phyloP scores from a whole-genome alignment of 2,329 filamentous ascomycete genomes.

The Elsinoe batatas region DNA sequence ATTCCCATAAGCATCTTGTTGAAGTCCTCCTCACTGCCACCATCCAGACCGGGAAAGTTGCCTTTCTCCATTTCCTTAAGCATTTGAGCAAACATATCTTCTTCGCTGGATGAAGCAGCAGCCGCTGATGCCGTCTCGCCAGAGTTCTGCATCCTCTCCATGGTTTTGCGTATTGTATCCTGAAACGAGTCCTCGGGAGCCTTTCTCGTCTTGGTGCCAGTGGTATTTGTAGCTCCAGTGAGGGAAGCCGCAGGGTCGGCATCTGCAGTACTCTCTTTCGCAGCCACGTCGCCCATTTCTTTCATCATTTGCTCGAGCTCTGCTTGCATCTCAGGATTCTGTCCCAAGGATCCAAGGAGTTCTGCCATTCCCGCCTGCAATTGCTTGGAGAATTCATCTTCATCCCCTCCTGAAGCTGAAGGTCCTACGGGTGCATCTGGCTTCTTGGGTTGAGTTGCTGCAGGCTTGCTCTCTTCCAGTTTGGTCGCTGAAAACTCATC shows the following conservation, averaged over 20 bases:
- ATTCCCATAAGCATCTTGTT: slow-evolving; percentile 92
- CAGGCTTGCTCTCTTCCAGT: slow-evolving; percentile 39
- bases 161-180: slow-evolving; percentile 84
- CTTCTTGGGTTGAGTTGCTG: slow-evolving; percentile 22
- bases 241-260: slow-evolving; percentile 17
- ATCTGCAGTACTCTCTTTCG: slow-evolving; percentile 24
- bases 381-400: slow-evolving; percentile 73
- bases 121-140: slow-evolving; percentile 73
- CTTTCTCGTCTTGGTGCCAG: slow-evolving; percentile 14
- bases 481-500: slow-evolving; percentile 74
- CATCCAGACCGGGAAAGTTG: slow-evolving; percentile 40
- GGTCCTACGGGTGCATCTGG: slow-evolving; percentile 21
- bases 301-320: slow-evolving; percentile 73
- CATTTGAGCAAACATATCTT: slow-evolving; percentile 86
- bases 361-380: slow-evolving; percentile 86
- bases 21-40: slow-evolving; percentile 67
- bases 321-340: slow-evolving; percentile 56
- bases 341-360: slow-evolving; percentile 61
- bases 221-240: slow-evolving; percentile 18
- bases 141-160: slow-evolving; percentile 90
- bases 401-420: slow-evolving; percentile 30
- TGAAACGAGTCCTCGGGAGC: slow-evolving; percentile 52
- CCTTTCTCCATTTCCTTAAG: slow-evolving; percentile 74
- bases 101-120: slow-evolving; percentile 39
- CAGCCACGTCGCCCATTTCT: slow-evolving; percentile 45